Percentiles rank a stretch among this genome's conserved stretches.
These are phyloP conservation scores for Ganoderma meredithae DNA, from an alignment of 1,284 basidiomycete genomes.

Conservation along the genomic window DNA sequence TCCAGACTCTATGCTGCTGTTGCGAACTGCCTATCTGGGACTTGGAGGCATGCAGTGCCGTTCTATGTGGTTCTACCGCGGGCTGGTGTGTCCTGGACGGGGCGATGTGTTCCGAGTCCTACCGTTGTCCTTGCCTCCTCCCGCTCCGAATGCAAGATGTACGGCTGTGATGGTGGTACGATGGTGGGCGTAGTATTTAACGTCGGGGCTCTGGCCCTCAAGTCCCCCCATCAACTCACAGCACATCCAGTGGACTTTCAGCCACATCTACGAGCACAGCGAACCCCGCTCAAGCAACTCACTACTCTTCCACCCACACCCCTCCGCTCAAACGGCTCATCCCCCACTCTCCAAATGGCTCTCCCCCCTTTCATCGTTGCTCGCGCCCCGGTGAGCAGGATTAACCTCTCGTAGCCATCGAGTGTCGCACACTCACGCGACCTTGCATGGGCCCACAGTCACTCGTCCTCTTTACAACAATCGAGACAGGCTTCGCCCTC, in stretches of 20 bases:
- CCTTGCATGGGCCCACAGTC: slow-evolving; percentile 26
- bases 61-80: slow-evolving; percentile 20
- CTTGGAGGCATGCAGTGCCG: slow-evolving; percentile 2
- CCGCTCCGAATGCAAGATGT: neutral
- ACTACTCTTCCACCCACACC: slow-evolving; percentile 17
- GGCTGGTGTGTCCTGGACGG: slow-evolving; percentile 30
- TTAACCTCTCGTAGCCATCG: neutral
- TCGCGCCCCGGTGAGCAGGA: slow-evolving; percentile 35
- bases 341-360: slow-evolving; percentile 28
- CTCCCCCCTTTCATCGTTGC: slow-evolving; percentile 31
- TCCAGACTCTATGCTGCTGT: slow-evolving; percentile 21
- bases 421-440: neutral
- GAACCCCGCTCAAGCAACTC: slow-evolving; percentile 20
- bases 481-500: slow-evolving; percentile 36
- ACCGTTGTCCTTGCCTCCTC: slow-evolving; percentile 23
- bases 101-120: slow-evolving; percentile 35
- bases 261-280: slow-evolving; percentile 14
- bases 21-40: slow-evolving; percentile 15
- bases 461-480: slow-evolving; percentile 36
- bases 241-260: slow-evolving; percentile 24
- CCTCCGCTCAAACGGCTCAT: slow-evolving; percentile 18
- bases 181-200: slow-evolving; percentile 25
- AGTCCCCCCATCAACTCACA: slow-evolving; percentile 30
- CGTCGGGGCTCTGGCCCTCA: slow-evolving; percentile 19
- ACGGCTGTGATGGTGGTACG: slow-evolving; percentile 7